Evolutionary conservation across 1,284 basidiomycete genomes (phyloP).

Genomic region (Tilletia setariae): DNA sequence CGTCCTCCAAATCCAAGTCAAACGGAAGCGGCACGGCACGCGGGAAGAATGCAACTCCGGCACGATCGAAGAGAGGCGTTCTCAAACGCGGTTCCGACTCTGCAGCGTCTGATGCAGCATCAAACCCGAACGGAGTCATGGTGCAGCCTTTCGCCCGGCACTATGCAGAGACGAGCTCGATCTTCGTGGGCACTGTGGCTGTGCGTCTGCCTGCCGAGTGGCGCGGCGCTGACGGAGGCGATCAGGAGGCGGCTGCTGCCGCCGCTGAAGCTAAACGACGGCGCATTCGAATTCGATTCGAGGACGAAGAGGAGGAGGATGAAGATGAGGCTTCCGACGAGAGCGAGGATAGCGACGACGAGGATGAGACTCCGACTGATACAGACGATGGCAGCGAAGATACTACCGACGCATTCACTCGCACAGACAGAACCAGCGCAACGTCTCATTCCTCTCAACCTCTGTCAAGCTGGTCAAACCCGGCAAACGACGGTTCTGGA

Average conservation of each 20-base stretch:
- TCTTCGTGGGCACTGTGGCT: constrained; percentile 6
- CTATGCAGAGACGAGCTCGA: constrained; percentile 15
- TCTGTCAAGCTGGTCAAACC: background rate
- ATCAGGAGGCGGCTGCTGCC: background rate
- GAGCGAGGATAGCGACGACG: constrained; percentile 14
- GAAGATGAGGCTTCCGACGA: background rate
- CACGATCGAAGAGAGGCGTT: background rate
- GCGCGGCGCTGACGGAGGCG: background rate
- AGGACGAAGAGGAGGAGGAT: constrained; percentile 4
- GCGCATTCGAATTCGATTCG: constrained; percentile 19
- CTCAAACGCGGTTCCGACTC: background rate
- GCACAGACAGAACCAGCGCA: background rate
- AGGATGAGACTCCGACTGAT: background rate
- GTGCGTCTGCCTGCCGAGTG: constrained; percentile 11
- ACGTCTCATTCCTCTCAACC: too few relatives aligned
- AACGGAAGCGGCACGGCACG: background rate
- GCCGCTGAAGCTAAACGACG: background rate
- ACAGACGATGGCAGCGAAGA: background rate
- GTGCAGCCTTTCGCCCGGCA: constrained; percentile 12
- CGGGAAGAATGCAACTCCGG: background rate
- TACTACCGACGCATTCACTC: background rate
- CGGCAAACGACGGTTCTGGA: background rate
- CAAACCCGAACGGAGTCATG: background rate
- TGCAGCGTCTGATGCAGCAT: background rate
- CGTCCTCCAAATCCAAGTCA: background rate